Evolutionary conservation across 2,329 filamentous ascomycete species (phyloP).

Genomic region (Chaetomium globosum): DNA sequence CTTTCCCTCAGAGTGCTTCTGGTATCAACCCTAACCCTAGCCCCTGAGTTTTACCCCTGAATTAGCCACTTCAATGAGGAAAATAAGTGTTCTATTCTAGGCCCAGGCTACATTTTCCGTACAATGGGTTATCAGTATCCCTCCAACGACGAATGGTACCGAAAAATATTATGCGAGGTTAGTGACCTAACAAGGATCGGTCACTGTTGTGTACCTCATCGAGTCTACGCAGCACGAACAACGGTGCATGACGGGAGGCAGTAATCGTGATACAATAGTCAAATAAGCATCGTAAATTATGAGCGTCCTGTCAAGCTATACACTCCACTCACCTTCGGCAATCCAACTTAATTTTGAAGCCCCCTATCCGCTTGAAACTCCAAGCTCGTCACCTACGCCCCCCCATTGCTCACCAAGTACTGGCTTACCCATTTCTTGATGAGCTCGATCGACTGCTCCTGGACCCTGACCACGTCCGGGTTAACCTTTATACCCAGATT

Average conservation of each 20-base stretch:
- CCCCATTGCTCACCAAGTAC: conserved; percentile 12
- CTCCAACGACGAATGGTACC: too few species aligned
- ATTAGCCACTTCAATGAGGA: too few species aligned
- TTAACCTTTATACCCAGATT: conserved; percentile 33
- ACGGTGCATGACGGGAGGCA: not conserved
- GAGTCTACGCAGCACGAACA: not conserved
- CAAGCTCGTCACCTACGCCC: not conserved
- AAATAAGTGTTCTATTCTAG: too few species aligned
- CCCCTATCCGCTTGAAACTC: not conserved
- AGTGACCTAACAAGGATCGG: too few species aligned
- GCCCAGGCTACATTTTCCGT: too few species aligned
- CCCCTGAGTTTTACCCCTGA: not conserved
- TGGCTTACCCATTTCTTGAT: conserved; percentile 31
- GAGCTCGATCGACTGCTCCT: conserved; percentile 31
- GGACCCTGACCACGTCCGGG: conserved; percentile 32
- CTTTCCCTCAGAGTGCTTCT: too few species aligned
- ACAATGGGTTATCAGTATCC: too few species aligned
- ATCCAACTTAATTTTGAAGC: not conserved
- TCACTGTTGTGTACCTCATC: too few species aligned
- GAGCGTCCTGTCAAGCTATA: not conserved
- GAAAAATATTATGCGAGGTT: too few species aligned
- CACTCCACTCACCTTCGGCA: not conserved
- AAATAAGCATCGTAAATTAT: not conserved
- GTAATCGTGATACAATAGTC: not conserved
- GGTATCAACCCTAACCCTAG: not conserved